A percentile compares a stretch with the other conserved stretches of the same genome.
phyloP scores from a whole-genome alignment of 202 grass and related monocot genomes.

The Schoenoplectus tabernaemontani region DNA sequence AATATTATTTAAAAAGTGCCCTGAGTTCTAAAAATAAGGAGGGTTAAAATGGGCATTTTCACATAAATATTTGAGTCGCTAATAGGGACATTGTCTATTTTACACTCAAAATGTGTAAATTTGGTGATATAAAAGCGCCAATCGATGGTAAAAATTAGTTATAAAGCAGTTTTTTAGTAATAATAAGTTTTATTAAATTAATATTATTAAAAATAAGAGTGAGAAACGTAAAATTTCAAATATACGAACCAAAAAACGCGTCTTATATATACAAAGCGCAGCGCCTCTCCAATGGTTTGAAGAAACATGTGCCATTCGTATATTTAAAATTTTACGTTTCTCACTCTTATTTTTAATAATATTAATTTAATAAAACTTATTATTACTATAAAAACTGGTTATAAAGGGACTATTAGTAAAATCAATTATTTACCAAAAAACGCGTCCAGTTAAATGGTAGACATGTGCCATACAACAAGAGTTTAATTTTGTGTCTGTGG shows the following conservation, averaged over 20 bases:
- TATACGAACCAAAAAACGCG: too few relatives aligned
- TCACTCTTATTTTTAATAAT: too few relatives aligned
- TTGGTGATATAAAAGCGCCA: neutral
- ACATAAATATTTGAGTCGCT: constrained; percentile 4
- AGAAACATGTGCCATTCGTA: too few relatives aligned
- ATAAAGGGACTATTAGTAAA: neutral
- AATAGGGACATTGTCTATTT: neutral
- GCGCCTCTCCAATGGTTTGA: too few relatives aligned
- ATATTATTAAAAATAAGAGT: too few relatives aligned
- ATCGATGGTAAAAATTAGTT: neutral
- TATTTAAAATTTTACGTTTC: too few relatives aligned
- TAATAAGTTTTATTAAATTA: too few relatives aligned
- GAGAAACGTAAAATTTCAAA: too few relatives aligned
- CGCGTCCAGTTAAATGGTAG: neutral
- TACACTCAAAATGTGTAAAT: neutral
- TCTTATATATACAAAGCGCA: too few relatives aligned
- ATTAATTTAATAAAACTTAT: too few relatives aligned
- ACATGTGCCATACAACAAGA: neutral
- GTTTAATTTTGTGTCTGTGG: neutral
- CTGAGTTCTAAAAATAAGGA: neutral
- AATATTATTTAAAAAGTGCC: neutral
- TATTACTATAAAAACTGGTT: too few relatives aligned
- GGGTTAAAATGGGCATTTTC: neutral
- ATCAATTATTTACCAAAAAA: neutral
- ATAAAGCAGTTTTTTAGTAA: too few relatives aligned